Evolutionary conservation across 305 asterid genomes (phyloP).

Genomic region (Fraxinus angustifolia): DNA sequence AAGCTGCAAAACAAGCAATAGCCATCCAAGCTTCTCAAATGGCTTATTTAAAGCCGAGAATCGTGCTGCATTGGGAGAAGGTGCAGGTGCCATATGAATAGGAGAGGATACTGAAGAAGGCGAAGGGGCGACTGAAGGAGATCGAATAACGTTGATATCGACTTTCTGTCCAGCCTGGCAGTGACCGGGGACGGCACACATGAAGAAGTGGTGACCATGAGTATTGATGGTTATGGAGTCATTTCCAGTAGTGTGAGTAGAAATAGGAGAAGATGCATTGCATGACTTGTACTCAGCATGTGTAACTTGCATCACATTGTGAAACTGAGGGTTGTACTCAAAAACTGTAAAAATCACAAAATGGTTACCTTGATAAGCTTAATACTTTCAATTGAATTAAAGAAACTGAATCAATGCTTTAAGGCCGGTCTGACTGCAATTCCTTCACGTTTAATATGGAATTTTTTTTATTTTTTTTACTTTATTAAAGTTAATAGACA

Average conservation of each 20-base stretch:
- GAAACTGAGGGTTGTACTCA: slow-evolving; percentile 71
- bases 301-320: slow-evolving; percentile 81
- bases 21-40: slow-evolving; percentile 23
- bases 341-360: slow-evolving; percentile 39
- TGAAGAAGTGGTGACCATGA: slow-evolving; percentile 72
- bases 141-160: slow-evolving; percentile 59
- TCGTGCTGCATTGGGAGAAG: slow-evolving; percentile 47
- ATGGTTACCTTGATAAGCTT: background rate
- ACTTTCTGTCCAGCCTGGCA: slow-evolving; percentile 85
- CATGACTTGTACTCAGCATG: slow-evolving; percentile 59
- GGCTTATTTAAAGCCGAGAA: slow-evolving; percentile 1
- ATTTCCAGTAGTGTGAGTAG: slow-evolving; percentile 75
- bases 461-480: background rate
- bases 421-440: background rate
- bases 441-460: background rate
- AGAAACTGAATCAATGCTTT: background rate
- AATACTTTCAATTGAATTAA: background rate
- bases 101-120: slow-evolving; percentile 37
- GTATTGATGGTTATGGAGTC: slow-evolving; percentile 59
- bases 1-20: slow-evolving; percentile 23
- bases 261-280: slow-evolving; percentile 67
- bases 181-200: slow-evolving; percentile 85
- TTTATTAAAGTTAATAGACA: background rate
- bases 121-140: slow-evolving; percentile 23
- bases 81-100: slow-evolving; percentile 46